Evolutionary conservation across 768 basidiomycete genomes (phyloP).

Genomic region (Dendrothele bispora): DNA sequence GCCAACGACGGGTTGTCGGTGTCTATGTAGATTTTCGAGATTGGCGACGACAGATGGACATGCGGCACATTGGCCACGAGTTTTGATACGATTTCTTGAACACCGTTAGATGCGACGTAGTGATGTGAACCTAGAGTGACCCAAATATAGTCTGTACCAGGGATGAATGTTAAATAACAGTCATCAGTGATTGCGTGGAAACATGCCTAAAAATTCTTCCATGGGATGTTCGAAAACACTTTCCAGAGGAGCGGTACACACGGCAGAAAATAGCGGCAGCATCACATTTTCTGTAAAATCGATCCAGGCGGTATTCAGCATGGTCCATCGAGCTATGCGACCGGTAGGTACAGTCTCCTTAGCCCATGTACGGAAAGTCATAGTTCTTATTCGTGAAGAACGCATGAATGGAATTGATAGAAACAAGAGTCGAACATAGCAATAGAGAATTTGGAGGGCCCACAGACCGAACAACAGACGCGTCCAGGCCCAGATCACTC

Average conservation of each 20-base stretch:
- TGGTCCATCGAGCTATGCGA: slow-evolving; percentile 37
- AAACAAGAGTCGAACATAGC: slow-evolving; percentile 44
- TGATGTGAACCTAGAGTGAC: slow-evolving; percentile 66
- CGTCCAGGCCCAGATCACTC: slow-evolving; percentile 24
- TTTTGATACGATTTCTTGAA: slow-evolving; percentile 55
- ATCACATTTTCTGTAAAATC: slow-evolving; percentile 55
- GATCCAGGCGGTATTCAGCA: slow-evolving; percentile 51
- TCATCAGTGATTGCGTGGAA: not conserved
- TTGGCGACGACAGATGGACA: slow-evolving; percentile 55
- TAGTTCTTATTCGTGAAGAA: slow-evolving; percentile 20
- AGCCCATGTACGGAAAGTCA: slow-evolving; percentile 54
- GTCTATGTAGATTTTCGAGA: slow-evolving; percentile 45
- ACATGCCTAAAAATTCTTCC: slow-evolving; percentile 63
- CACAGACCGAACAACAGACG: slow-evolving; percentile 40
- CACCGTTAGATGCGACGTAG: slow-evolving; percentile 61
- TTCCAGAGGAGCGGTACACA: slow-evolving; percentile 63
- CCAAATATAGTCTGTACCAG: slow-evolving; percentile 63
- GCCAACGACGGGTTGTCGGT: slow-evolving; percentile 29
- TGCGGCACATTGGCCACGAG: slow-evolving; percentile 46
- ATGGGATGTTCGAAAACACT: slow-evolving; percentile 59
- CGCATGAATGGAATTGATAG: slow-evolving; percentile 45
- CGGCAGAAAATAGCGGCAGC: slow-evolving; percentile 68
- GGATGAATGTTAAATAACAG: not conserved
- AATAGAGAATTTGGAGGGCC: slow-evolving; percentile 41
- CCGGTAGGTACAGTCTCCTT: slow-evolving; percentile 39